These are phyloP conservation scores for Cystobasidium slooffiae DNA, from an alignment of 1,284 basidiomycete genomes.

Conservation along the genomic window DNA sequence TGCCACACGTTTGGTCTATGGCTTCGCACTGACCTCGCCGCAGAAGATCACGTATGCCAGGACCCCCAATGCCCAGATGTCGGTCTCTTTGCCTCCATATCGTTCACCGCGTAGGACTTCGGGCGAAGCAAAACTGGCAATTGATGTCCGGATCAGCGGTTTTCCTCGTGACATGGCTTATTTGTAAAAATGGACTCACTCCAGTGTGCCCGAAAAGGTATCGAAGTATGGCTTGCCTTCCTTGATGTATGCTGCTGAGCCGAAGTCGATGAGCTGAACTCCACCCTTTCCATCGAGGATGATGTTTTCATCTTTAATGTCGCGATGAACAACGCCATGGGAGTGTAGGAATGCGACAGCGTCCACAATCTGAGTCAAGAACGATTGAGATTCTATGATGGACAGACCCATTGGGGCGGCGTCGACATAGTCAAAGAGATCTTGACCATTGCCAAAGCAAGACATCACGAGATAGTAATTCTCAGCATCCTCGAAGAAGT, in stretches of 20 bases:
- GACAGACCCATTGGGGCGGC: constrained; percentile 82
- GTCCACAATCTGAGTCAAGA: constrained; percentile 92
- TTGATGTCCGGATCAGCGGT: neutral
- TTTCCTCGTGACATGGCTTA: neutral
- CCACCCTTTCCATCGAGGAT: constrained; percentile 61
- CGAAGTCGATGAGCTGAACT: constrained; percentile 85
- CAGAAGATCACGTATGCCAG: constrained; percentile 94
- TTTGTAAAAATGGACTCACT: constrained; percentile 46
- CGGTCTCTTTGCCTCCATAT: constrained; percentile 94
- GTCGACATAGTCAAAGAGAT: constrained; percentile 96
- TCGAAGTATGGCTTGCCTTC: constrained; percentile 54
- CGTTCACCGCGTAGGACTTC: constrained; percentile 94
- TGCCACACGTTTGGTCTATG: neutral
- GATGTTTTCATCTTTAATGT: constrained; percentile 98
- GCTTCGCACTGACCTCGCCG: constrained; percentile 73
- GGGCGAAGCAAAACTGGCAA: constrained; percentile 78
- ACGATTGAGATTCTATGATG: constrained; percentile 73
- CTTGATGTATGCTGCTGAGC: constrained; percentile 54
- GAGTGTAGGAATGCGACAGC: constrained; percentile 87
- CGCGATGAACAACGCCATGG: constrained; percentile 93
- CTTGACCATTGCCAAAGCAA: constrained; percentile 63
- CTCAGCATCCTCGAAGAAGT: constrained; percentile 97
- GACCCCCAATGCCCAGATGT: constrained; percentile 98
- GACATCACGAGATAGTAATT: constrained; percentile 85
- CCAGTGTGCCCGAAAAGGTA: constrained; percentile 55